Conservation (phyloP, 257 asterid species). For the Salvia rosmarinus region DNA sequence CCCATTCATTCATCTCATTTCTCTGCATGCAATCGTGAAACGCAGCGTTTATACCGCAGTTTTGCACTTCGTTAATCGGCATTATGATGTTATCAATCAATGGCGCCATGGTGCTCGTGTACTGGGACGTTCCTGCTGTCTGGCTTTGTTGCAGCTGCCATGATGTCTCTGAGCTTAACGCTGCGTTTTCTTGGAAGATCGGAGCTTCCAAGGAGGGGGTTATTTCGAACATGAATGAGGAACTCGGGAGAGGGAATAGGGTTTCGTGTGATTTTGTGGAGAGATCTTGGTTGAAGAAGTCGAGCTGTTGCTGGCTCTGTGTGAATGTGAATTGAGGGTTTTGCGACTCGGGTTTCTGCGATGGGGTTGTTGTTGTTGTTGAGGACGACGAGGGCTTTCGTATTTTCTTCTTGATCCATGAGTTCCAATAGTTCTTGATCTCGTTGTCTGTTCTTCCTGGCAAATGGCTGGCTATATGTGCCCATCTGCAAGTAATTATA, state of each 20-base stretch:
- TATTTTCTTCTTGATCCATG: slow-evolving; percentile 90
- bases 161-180: slow-evolving; percentile 41
- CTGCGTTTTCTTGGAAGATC: slow-evolving; percentile 46
- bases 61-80: slow-evolving; percentile 45
- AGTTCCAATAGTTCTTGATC: slow-evolving; percentile 92
- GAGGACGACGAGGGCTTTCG: slow-evolving; percentile 51
- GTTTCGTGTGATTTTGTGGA: slow-evolving; percentile 41
- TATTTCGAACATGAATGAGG: slow-evolving; percentile 65
- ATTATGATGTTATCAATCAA: slow-evolving; percentile 47
- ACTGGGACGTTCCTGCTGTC: slow-evolving; percentile 35
- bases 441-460: slow-evolving; percentile 96
- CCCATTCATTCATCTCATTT: slow-evolving; percentile 63
- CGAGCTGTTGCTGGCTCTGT: slow-evolving; percentile 45
- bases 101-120: slow-evolving; percentile 48
- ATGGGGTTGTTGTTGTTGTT: slow-evolving; percentile 21
- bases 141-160: slow-evolving; percentile 51
- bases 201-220: slow-evolving; percentile 38
- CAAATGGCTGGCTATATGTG: slow-evolving; percentile 91
- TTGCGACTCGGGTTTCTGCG: slow-evolving; percentile 31
- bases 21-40: slow-evolving; percentile 52
- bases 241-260: slow-evolving; percentile 49
- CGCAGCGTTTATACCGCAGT: slow-evolving; percentile 32
- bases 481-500: slow-evolving; percentile 72
- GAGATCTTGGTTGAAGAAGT: slow-evolving; percentile 50
- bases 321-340: slow-evolving; percentile 41